Evolutionary conservation across 2,329 filamentous ascomycete species (phyloP).

Genomic region (Parasarocladium wereldwijsianum): DNA sequence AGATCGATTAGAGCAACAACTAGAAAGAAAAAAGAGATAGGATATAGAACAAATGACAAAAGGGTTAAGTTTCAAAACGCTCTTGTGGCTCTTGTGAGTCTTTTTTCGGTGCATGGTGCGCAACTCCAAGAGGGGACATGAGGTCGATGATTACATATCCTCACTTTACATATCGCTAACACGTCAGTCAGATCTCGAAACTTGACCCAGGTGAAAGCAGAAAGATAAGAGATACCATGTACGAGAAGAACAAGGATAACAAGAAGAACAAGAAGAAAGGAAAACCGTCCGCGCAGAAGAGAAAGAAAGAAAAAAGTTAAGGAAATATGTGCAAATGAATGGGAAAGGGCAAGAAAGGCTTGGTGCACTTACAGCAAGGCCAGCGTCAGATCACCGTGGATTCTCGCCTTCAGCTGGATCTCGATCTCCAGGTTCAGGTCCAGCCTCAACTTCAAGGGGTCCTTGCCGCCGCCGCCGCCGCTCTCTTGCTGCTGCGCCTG

Average conservation of each 20-base stretch:
- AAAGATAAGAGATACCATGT: neutral
- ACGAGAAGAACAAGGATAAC: conserved; percentile 3
- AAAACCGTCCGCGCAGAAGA: conserved; percentile 11
- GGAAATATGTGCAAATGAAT: no score
- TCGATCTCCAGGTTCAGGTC: conserved; percentile 69
- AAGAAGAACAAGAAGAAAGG: conserved; percentile 8
- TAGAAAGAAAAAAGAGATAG: neutral
- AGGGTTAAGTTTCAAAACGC: no score
- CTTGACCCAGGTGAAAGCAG: conserved; percentile 1
- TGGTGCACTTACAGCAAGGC: conserved; percentile 43
- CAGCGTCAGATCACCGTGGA: conserved; percentile 62
- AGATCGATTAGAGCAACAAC: neutral
- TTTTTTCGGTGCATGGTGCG: no score
- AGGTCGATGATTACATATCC: conserved; percentile 2
- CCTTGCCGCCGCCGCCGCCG: conserved; percentile 4
- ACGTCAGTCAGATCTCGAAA: conserved; percentile 5
- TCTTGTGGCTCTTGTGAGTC: no score
- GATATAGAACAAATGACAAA: no score
- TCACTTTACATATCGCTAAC: conserved; percentile 5
- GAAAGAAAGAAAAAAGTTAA: no score
- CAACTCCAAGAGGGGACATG: no score
- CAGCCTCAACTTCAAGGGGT: conserved; percentile 18
- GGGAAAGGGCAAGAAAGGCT: neutral
- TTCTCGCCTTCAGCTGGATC: conserved; percentile 65
- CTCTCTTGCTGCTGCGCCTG: conserved; percentile 2